Conservation (phyloP, 2,329 filamentous ascomycete species). For the Purpureocillium takamizusanense region DNA sequence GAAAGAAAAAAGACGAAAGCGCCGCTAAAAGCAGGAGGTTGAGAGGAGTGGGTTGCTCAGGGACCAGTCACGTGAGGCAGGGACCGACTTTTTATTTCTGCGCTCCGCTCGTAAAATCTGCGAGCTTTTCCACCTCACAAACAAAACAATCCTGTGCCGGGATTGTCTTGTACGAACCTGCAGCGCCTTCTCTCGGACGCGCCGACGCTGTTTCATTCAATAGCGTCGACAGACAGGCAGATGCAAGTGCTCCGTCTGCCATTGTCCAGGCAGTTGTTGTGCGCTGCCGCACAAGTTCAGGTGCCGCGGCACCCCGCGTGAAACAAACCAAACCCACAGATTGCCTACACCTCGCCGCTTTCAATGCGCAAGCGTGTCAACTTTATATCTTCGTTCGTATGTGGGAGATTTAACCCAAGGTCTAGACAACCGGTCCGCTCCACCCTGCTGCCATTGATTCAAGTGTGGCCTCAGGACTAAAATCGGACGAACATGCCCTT, state of each 20-base stretch:
- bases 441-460: slow-evolving; percentile 52
- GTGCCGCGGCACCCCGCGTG: neutral
- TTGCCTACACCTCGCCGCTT: slow-evolving; percentile 53
- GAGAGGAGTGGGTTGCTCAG: too few species aligned
- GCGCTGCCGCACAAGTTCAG: neutral
- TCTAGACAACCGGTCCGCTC: slow-evolving; percentile 61
- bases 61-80: slow-evolving; percentile 15
- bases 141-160: neutral
- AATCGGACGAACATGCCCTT: slow-evolving; percentile 47
- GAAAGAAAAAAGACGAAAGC: neutral
- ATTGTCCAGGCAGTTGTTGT: neutral
- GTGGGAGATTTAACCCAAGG: slow-evolving; percentile 54
- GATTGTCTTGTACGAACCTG: neutral
- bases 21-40: too few species aligned
- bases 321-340: slow-evolving; percentile 43
- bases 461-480: slow-evolving; percentile 54
- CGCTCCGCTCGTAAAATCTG: neutral
- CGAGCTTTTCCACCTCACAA: neutral
- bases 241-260: slow-evolving; percentile 1
- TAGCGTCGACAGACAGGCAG: neutral
- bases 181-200: too few species aligned
- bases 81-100: too few species aligned
- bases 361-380: slow-evolving; percentile 51
- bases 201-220: too few species aligned
- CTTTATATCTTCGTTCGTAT: slow-evolving; percentile 47